A percentile compares a stretch with the other conserved stretches of the same genome.
Evolutionary conservation across 2,329 filamentous ascomycete species (phyloP).

Genomic region (Trichoderma sp.): DNA sequence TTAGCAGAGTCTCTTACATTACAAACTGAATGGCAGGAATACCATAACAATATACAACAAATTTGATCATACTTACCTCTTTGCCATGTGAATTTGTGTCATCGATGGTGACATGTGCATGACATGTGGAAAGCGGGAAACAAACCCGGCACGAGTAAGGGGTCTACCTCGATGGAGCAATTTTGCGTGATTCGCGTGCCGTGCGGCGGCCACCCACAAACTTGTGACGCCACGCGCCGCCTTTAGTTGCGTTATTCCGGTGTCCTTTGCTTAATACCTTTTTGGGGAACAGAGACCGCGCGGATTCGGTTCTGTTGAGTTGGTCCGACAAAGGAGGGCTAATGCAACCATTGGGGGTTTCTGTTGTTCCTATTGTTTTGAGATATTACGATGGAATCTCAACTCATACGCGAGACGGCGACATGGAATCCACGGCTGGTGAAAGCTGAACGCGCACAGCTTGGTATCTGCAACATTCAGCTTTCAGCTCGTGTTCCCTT

Average conservation of each 20-base stretch:
- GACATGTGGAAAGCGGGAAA: neutral
- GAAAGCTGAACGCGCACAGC: neutral
- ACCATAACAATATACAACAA: constrained; percentile 35
- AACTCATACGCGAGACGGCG: neutral
- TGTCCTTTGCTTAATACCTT: neutral
- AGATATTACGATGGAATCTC: neutral
- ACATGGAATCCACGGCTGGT: neutral
- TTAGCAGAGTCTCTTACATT: neutral
- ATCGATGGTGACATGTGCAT: neutral
- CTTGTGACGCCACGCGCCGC: constrained; percentile 2
- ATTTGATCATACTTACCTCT: neutral
- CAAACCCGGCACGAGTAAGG: neutral
- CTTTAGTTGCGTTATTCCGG: neutral
- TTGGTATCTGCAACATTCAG: neutral
- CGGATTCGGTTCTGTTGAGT: neutral
- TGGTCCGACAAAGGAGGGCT: neutral
- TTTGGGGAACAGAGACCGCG: neutral
- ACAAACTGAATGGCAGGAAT: constrained; percentile 42
- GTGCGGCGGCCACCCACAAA: neutral
- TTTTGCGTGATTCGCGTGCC: neutral
- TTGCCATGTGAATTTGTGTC: neutral
- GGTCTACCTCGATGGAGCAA: neutral
- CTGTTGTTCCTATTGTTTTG: neutral
- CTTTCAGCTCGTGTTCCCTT: neutral
- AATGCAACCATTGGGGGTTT: neutral